Base-by-base conservation (phyloP, 192 early-diverging fungal genomes). In the Kappamyces sp. region DNA sequence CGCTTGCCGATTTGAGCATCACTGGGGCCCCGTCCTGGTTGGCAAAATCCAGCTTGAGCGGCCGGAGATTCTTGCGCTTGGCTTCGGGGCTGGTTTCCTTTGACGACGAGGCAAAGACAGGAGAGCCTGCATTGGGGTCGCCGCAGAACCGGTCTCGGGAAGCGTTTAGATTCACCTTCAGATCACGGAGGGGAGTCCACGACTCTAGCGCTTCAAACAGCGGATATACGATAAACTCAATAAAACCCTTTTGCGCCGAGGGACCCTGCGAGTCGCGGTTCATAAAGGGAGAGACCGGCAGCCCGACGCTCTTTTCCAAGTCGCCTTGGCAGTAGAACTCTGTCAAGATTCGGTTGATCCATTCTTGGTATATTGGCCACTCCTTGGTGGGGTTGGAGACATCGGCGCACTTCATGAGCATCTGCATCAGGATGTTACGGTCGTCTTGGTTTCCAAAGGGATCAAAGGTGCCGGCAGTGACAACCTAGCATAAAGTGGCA, bases 371-470 rank as follows among this genome's bases (percentile, higher is more conserved):
- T 30, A 78, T 64, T 14, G 74, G 66, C 59, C 66, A 71, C 1
- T 59, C 31, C 46, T 80, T 80, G 11, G 80, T 82, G 14, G 80
- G 80, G 57, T 82, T 82, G 8, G 80, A 76, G 9, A 82, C 77
- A 54, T 82, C 80, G 11, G 80, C 62, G 50, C 76, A 78, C 53
- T 82, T 82, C 66, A 82, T 79, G 22, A 78, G 48, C 68, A 79
- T 75, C 45, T 79, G 77, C 73, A 79, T 75, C 64, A 79, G 49
- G 33, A 76, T 52, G 12, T 61, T 64, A 22, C 65, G 53, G 50
- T 79, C 77, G 46, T 79, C 77, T n/a, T 63, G 46, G 5, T 57
- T 67, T 3, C 60, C 55, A 5, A 62, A 29, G 11, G 77, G 77
- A 55, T 79, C 77, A 63, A 79, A 79, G 2, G 60, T 60, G 7